phyloP scores from a whole-genome alignment of 768 basidiomycete species.

The Auricularia heimuer region DNA sequence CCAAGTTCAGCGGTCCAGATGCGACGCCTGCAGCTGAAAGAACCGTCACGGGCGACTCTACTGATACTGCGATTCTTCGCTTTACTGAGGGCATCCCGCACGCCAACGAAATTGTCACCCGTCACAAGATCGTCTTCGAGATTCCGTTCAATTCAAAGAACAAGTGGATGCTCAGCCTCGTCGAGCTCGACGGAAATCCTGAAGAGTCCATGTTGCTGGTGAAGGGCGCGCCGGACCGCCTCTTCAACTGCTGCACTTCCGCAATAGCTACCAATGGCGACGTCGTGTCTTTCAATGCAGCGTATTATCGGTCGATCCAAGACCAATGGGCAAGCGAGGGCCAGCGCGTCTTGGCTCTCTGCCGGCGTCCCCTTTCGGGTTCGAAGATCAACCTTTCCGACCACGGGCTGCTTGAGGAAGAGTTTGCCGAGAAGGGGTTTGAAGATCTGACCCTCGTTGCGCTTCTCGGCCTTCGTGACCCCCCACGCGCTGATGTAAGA shows the following conservation, averaged over 20 bases:
- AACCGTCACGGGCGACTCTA: conserved; percentile 37
- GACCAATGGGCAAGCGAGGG: conserved; percentile 43
- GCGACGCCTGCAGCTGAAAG: conserved; percentile 24
- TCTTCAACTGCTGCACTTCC: conserved; percentile 31
- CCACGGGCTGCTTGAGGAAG: conserved; percentile 26
- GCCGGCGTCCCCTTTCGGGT: conserved; percentile 16
- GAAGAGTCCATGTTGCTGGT: conserved; percentile 30
- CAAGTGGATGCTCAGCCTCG: conserved; percentile 48
- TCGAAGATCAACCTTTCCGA: conserved; percentile 19
- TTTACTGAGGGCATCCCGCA: conserved; percentile 31
- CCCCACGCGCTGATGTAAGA: conserved; percentile 26
- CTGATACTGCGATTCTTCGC: conserved; percentile 45
- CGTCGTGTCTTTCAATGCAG: conserved; percentile 25
- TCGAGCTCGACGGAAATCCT: conserved; percentile 8
- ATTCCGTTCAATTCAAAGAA: conserved; percentile 42
- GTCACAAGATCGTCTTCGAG: conserved; percentile 23
- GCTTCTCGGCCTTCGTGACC: conserved; percentile 52
- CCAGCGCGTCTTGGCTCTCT: conserved; percentile 52
- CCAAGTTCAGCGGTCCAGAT: conserved; percentile 33
- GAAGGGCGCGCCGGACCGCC: conserved; percentile 54
- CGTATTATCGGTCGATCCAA: conserved; percentile 26
- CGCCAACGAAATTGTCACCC: conserved; percentile 14
- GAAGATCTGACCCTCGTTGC: conserved; percentile 43
- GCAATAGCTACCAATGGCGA: conserved; percentile 21
- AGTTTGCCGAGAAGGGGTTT: conserved; percentile 32